These are phyloP conservation scores for Magnusiomyces tetraspermus DNA, from an alignment of 1,139 yeast species.

Conservation along the genomic window DNA sequence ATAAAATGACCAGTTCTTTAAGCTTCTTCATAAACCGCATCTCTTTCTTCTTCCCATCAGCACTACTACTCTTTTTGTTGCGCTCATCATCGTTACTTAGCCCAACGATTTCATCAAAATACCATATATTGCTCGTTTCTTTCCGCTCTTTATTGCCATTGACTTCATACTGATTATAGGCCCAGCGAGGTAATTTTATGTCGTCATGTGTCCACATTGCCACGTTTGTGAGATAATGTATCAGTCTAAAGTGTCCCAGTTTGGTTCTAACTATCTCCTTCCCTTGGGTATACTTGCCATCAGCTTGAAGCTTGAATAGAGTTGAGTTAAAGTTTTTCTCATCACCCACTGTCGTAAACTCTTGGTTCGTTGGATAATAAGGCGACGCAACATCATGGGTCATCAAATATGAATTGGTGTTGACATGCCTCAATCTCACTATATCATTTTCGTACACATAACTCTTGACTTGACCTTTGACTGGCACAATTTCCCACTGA, in stretches of 20 bases:
- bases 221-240: slow-evolving; percentile 81
- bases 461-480: too few relatives aligned
- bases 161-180: slow-evolving; percentile 79
- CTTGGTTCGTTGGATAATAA: slow-evolving; percentile 78
- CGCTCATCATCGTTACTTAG: slow-evolving; percentile 45
- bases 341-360: slow-evolving; percentile 61
- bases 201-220: slow-evolving; percentile 94
- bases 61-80: slow-evolving; percentile 48
- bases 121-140: slow-evolving; percentile 66
- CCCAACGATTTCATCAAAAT: slow-evolving; percentile 59
- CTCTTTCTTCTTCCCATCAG: too few relatives aligned
- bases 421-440: slow-evolving; percentile 72
- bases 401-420: slow-evolving; percentile 65
- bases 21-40: too few relatives aligned
- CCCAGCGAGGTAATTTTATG: slow-evolving; percentile 87
- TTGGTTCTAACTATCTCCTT: slow-evolving; percentile 57
- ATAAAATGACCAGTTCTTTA: too few relatives aligned
- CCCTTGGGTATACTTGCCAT: too few relatives aligned
- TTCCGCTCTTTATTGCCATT: slow-evolving; percentile 80
- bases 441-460: too few relatives aligned
- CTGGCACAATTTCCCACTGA: slow-evolving; percentile 72
- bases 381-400: slow-evolving; percentile 99
- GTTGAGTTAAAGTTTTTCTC: slow-evolving; percentile 66
- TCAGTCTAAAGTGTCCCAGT: slow-evolving; percentile 54
- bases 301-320: slow-evolving; percentile 63